phyloP scores from a whole-genome alignment of 108 stramenopile species.

The Skeletonema potamos region DNA sequence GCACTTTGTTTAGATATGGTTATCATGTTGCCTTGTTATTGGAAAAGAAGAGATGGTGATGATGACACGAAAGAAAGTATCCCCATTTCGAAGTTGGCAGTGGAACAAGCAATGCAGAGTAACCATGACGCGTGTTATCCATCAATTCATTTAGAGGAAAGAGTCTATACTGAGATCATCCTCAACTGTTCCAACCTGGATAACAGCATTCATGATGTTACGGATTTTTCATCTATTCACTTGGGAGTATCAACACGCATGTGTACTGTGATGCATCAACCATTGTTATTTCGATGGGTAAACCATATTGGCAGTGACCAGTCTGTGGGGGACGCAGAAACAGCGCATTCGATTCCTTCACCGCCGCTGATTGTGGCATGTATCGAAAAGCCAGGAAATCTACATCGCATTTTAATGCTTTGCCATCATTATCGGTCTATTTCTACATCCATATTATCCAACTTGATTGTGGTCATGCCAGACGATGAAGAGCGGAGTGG shows the following conservation, averaged over 20 bases:
- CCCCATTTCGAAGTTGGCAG: slow-evolving; percentile 1
- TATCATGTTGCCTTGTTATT: slow-evolving; percentile 29
- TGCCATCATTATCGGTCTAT: slow-evolving; percentile 11
- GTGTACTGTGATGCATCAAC: slow-evolving; percentile 48
- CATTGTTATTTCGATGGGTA: slow-evolving; percentile 36
- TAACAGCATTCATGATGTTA: too few relatives aligned
- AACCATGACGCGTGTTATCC: slow-evolving; percentile 46
- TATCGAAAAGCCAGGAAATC: slow-evolving; percentile 45
- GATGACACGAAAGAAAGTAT: not conserved
- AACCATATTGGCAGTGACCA: not conserved
- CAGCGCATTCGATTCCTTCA: not conserved
- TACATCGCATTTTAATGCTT: slow-evolving; percentile 46
- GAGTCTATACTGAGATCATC: not conserved
- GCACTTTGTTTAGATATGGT: slow-evolving; percentile 44
- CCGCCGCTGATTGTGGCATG: slow-evolving; percentile 34
- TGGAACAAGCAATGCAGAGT: slow-evolving; percentile 23
- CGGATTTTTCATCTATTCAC: not conserved
- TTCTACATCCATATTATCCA: slow-evolving; percentile 2
- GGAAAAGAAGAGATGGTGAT: not conserved
- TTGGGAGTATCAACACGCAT: slow-evolving; percentile 35
- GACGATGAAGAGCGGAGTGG: not conserved
- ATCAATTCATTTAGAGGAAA: slow-evolving; percentile 31
- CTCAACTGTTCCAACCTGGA: not conserved
- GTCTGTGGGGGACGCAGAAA: not conserved
- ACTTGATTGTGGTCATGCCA: slow-evolving; percentile 30